These are phyloP conservation scores for Karstenula rhodostoma DNA, from an alignment of 2,329 filamentous ascomycete genomes.

Conservation along the genomic window DNA sequence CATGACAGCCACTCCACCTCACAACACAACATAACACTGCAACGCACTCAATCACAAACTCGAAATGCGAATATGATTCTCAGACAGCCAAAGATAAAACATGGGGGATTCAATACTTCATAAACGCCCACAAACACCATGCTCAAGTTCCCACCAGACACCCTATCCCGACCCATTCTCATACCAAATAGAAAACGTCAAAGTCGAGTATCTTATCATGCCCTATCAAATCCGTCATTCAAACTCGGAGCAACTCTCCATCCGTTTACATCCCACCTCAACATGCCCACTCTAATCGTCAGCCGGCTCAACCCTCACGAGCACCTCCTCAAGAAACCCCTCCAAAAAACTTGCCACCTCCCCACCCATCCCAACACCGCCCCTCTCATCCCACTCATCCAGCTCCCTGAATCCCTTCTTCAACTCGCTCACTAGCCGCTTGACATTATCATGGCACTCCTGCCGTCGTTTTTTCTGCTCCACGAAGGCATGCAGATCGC, in stretches of 20 bases:
- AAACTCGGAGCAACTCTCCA: not conserved
- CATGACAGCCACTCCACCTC: no score
- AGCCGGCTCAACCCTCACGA: conserved; percentile 88
- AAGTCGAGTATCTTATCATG: no score
- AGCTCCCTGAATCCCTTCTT: conserved; percentile 87
- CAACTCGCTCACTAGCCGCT: conserved; percentile 81
- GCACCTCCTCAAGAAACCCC: conserved; percentile 89
- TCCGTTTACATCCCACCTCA: not conserved
- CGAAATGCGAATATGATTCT: no score
- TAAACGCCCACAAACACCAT: not conserved
- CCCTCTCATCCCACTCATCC: conserved; percentile 83
- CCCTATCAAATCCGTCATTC: not conserved
- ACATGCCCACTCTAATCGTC: conserved; percentile 65
- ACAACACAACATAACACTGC: no score
- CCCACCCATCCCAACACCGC: conserved; percentile 91
- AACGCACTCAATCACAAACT: no score
- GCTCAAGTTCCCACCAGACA: not conserved
- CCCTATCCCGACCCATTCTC: not conserved
- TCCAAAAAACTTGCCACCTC: conserved; percentile 90
- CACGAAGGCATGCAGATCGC: conserved; percentile 65
- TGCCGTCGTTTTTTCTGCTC: conserved; percentile 44
- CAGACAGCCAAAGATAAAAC: no score
- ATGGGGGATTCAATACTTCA: not conserved
- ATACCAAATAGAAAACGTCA: no score
- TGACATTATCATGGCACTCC: conserved; percentile 82